These are phyloP conservation scores for Didymella segeticola DNA, from an alignment of 2,329 filamentous ascomycete genomes.

Conservation along the genomic window DNA sequence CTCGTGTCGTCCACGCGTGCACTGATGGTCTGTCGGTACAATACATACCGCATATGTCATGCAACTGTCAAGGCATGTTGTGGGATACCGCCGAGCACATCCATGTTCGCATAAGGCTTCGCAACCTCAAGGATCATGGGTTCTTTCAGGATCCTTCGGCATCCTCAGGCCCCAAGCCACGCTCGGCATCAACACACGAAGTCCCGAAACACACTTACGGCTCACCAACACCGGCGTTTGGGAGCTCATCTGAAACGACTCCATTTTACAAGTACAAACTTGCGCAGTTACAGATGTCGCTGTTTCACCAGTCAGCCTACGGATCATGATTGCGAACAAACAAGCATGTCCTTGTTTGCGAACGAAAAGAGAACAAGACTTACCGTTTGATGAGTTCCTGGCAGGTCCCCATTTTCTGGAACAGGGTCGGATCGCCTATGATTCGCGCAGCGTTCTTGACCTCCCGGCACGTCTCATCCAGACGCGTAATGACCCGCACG, in stretches of 20 bases:
- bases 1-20: slow-evolving; percentile 11
- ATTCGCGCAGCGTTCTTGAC: slow-evolving; percentile 97
- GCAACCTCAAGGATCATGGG: slow-evolving; percentile 1
- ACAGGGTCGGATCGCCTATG: slow-evolving; percentile 90
- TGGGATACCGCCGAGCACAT: slow-evolving; percentile 5
- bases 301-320: slow-evolving; percentile 36
- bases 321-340: slow-evolving; percentile 9
- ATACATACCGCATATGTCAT: slow-evolving; percentile 1
- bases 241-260: slow-evolving; percentile 12
- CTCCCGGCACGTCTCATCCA: slow-evolving; percentile 96
- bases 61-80: neutral
- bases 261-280: slow-evolving; percentile 47
- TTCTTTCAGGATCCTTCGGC: neutral
- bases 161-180: slow-evolving; percentile 7
- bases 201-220: slow-evolving; percentile 14
- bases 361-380: slow-evolving; percentile 55
- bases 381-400: slow-evolving; percentile 98
- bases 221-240: slow-evolving; percentile 6
- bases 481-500: slow-evolving; percentile 87
- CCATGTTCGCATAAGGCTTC: slow-evolving; percentile 14
- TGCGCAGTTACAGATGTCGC: slow-evolving; percentile 51
- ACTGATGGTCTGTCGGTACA: slow-evolving; percentile 11
- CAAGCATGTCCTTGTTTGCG: slow-evolving; percentile 8
- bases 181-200: neutral
- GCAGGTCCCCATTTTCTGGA: slow-evolving; percentile 95